Evolutionary conservation across 2,329 filamentous ascomycete genomes (phyloP), one percentile per base, ranked within the genome.

Genomic region (Cordyceps farinosa): DNA sequence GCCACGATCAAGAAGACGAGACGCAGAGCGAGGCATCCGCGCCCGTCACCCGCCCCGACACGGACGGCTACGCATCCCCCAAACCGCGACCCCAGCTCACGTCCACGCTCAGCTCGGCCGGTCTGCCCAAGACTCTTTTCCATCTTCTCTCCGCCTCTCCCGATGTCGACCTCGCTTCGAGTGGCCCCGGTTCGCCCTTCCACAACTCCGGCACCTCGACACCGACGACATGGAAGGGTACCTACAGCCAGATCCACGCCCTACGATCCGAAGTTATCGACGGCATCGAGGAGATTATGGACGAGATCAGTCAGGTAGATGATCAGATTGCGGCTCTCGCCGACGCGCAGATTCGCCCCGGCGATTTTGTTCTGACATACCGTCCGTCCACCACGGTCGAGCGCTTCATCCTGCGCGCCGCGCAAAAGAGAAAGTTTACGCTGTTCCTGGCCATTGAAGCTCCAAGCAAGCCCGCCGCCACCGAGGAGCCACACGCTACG

Each of bases 281-380:
- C 70, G 95, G 93, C 48, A 97, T 99, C 70, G 88, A 92, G 70
- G 95, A 99, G 75, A 92, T 99, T 65, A 90, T 96, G 75, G 95
- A 99, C 72, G 95, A 99, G 77, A 88, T 99, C 63, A 89, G 90
- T 67, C 90, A 94, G 72, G 92, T 92, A 8, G 95, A 97, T 73
- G 92, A 96, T 71, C 92, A 97, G 76, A 96, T 99, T 69, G 91
- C 94, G 2, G 87, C 87, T 29, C 90, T 92, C 67, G 91, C 93
- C 2, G 89, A 96, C 66, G 91, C 96, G 54, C 91, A 97, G 75
- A 96, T 99, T 67, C 91, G 96, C 73, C 90, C 91, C 1, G 92
- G 94, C 72, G 94, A 99, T 75, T 90, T 93, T 69, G 91, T 99
- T 66, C 85, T 99, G 66, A 93, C 93, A 9, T 89, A 97, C 74